Base-by-base conservation (phyloP, 2,329 filamentous ascomycete species). In the Phaeosphaeriaceae sp. region DNA sequence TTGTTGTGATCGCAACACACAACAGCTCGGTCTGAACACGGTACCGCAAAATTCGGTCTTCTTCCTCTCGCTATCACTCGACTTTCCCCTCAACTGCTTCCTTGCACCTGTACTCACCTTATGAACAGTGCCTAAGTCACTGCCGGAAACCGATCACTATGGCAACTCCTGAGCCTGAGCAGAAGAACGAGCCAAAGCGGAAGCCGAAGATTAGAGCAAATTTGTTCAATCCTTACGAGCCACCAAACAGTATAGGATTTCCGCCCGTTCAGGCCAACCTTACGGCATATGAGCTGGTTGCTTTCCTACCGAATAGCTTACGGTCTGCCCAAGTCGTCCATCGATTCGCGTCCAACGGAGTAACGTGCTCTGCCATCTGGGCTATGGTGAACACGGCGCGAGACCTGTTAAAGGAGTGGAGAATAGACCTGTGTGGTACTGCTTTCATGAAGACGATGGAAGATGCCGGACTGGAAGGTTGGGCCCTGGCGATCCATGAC, bases 301-400 rank as follows among this genome's bases (percentile, higher is more conserved):
- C 63, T 2, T 74, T 69, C 54, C 21, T 73, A 0, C 69, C 71
- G 5, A 58, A 69, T 19, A 62, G 52, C 48, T 46, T 73, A 52
- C 62, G 62, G 20, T 65, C 60, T 20, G 49, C 55, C 10, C 63
- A 74, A 20, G 46, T 69, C 24, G 42, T 73, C n/a, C 63, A 68
- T 33, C 63, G 68, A 15, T 54, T 73, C 44, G 46, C 65, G 19
- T 62, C 67, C 1, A 74, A 74, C 33, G 62, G 61, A 2, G 65
- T 42, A 15, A 58, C 59, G 1, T 50, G 51, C 1, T 52, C 48
- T 13, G 22, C 50, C 9, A 31, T 72, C 21, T 56, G 58, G 13
- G 41, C 48, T 2, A 70, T 73, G 10, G 44, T 68, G 27, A 70
- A 67, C 42, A 56, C 55, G 5, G 41, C 62, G 22, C 63, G 69